A percentile compares a stretch with the other conserved stretches of the same genome.
Evolutionary conservation across 352 stramenopile genomes (phyloP).

Genomic region (Phytophthora cajani): DNA sequence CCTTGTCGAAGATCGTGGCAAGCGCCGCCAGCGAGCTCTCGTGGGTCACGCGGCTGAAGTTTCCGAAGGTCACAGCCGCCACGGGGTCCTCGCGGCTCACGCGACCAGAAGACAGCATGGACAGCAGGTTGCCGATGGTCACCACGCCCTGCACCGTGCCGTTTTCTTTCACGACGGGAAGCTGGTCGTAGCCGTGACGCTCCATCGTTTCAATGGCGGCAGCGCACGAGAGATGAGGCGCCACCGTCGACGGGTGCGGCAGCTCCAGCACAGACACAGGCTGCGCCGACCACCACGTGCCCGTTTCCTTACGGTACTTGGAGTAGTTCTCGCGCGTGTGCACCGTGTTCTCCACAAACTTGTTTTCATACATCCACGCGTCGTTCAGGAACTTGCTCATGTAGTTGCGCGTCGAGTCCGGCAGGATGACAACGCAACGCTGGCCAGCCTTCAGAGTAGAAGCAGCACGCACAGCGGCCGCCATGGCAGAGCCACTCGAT

Average conservation of each 20-base stretch:
- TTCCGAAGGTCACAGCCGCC: slow-evolving; percentile 92
- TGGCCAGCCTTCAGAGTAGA: slow-evolving; percentile 84
- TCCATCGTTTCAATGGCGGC: slow-evolving; percentile 94
- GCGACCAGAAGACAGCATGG: slow-evolving; percentile 87
- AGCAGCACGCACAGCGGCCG: slow-evolving; percentile 82
- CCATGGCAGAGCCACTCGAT: slow-evolving; percentile 91
- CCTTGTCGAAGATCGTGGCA: slow-evolving; percentile 95
- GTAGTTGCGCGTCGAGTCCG: slow-evolving; percentile 97
- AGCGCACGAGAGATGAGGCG: slow-evolving; percentile 83
- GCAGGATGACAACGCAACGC: slow-evolving; percentile 94
- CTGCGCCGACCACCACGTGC: slow-evolving; percentile 94
- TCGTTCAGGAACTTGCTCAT: slow-evolving; percentile 98
- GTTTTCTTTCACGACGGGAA: slow-evolving; percentile 76
- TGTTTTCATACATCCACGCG: slow-evolving; percentile 92
- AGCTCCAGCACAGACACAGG: slow-evolving; percentile 79
- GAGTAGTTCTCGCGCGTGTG: slow-evolving; percentile 80
- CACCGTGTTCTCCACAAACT: slow-evolving; percentile 71
- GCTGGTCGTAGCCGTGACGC: slow-evolving; percentile 87
- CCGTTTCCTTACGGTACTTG: slow-evolving; percentile 67
- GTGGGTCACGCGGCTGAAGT: slow-evolving; percentile 93
- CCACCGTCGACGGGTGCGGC: slow-evolving; percentile 88
- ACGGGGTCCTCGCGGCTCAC: slow-evolving; percentile 86
- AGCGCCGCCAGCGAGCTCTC: slow-evolving; percentile 90
- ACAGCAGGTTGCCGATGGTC: slow-evolving; percentile 95
- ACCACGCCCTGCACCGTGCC: slow-evolving; percentile 92